Percentiles rank a stretch among this genome's conserved stretches.
These are phyloP conservation scores for Adenanthera pavonina DNA, from an alignment of 306 rosid species.

Conservation along the genomic window DNA sequence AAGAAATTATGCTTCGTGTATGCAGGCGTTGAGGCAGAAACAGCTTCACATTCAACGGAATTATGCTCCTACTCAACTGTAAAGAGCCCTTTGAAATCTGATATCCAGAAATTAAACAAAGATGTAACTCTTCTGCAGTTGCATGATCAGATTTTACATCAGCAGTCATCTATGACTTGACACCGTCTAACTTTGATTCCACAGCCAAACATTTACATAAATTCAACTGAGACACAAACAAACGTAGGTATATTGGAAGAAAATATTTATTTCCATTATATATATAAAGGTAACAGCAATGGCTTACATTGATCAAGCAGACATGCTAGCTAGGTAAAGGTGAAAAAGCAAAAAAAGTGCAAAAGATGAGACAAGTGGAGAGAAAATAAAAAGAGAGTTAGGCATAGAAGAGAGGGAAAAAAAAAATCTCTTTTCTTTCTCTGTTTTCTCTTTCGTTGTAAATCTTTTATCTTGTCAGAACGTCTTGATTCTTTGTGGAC, in stretches of 20 bases:
- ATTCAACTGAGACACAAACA: conserved; percentile 7
- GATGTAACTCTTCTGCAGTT: neutral
- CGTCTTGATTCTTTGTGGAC: conserved; percentile 71
- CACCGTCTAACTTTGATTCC: conserved; percentile 8
- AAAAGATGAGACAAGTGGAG: conserved; percentile 20
- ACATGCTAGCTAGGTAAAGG: conserved; percentile 14
- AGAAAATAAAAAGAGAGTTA: conserved; percentile 32
- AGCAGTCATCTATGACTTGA: neutral
- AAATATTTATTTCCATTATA: conserved; percentile 4
- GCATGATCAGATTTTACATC: neutral
- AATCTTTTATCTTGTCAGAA: conserved; percentile 43
- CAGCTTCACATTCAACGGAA: neutral
- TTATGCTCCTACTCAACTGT: neutral
- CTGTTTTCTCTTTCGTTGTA: conserved; percentile 3
- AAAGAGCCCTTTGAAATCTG: neutral
- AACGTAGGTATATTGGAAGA: neutral
- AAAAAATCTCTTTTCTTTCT: conserved; percentile 1
- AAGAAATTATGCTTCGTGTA: too few species aligned
- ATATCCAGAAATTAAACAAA: neutral
- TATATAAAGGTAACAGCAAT: conserved; percentile 22
- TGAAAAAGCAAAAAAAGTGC: neutral
- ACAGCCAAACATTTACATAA: conserved; percentile 21
- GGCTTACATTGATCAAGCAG: conserved; percentile 39
- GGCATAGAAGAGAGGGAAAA: conserved; percentile 24
- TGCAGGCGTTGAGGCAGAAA: neutral